Evolutionary conservation across 192 early-diverging fungal genomes (phyloP).

Genomic region (Coemansia sp.): DNA sequence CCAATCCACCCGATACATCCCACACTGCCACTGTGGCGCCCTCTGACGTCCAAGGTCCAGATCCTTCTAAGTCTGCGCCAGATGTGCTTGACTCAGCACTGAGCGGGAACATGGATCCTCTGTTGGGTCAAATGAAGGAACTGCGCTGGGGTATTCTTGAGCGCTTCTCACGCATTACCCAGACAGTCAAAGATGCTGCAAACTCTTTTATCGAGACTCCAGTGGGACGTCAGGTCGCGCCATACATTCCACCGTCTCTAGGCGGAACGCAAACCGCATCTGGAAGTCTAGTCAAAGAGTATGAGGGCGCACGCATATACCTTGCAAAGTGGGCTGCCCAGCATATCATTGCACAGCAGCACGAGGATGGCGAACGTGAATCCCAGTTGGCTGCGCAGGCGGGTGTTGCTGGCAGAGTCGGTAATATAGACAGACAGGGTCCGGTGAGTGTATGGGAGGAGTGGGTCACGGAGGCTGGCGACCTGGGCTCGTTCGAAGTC

Average conservation of each 20-base stretch:
- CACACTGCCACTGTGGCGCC: slow-evolving; percentile 4
- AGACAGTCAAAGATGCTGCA: slow-evolving; percentile 67
- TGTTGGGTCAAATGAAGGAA: slow-evolving; percentile 61
- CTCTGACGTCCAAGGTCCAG: slow-evolving; percentile 5
- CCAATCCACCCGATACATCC: slow-evolving; percentile 8
- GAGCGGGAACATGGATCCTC: slow-evolving; percentile 50
- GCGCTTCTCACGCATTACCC: slow-evolving; percentile 71
- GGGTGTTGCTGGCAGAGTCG: background rate
- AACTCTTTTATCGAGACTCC: slow-evolving; percentile 54
- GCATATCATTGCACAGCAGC: slow-evolving; percentile 52
- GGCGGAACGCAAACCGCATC: slow-evolving; percentile 60
- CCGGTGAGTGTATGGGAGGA: slow-evolving; percentile 55
- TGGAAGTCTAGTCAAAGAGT: slow-evolving; percentile 67
- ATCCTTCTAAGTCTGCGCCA: slow-evolving; percentile 24
- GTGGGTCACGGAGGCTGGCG: slow-evolving; percentile 45
- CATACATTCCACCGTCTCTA: slow-evolving; percentile 53
- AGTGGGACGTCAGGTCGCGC: slow-evolving; percentile 51
- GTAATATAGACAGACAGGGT: background rate
- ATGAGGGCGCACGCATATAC: slow-evolving; percentile 74
- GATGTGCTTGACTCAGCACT: slow-evolving; percentile 36
- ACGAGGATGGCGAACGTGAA: slow-evolving; percentile 52
- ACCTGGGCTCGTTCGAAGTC: slow-evolving; percentile 49
- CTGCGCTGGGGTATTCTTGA: slow-evolving; percentile 74
- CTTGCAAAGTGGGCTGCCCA: slow-evolving; percentile 77
- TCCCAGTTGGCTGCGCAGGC: slow-evolving; percentile 20